Evolutionary conservation across 228 moss, liverwort and hornwort species (phyloP).

Genomic region (Sphagnum magellanicum): DNA sequence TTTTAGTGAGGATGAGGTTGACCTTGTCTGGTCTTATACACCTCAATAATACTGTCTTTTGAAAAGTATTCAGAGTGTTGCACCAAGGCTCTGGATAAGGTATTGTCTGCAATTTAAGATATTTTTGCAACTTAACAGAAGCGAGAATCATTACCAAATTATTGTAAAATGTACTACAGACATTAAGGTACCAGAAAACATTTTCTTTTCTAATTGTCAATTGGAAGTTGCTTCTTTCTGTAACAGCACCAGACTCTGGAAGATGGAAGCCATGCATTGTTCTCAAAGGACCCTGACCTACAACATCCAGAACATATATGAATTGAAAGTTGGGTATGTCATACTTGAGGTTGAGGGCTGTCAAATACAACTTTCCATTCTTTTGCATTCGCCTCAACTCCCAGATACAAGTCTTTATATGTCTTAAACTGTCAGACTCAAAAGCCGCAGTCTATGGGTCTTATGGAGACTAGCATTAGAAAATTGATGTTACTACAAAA

Average conservation of each 20-base stretch:
- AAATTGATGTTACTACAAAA: neutral
- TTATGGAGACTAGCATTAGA: no score
- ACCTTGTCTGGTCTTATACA: constrained; percentile 89
- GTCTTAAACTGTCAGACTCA: constrained; percentile 28
- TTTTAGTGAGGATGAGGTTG: neutral
- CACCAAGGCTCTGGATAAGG: constrained; percentile 55
- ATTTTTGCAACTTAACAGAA: no score
- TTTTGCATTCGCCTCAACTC: constrained; percentile 22
- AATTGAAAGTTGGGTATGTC: neutral
- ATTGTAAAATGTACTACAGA: no score
- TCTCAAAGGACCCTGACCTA: no score
- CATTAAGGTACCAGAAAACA: no score
- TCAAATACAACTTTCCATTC: constrained; percentile 62
- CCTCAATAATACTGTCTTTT: constrained; percentile 55
- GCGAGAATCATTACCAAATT: no score
- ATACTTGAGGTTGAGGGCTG: constrained; percentile 71
- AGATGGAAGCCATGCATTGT: no score
- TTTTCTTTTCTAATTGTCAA: no score
- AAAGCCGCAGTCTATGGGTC: no score
- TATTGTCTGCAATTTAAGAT: constrained; percentile 27
- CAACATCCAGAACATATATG: no score
- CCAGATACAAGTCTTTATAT: constrained; percentile 38
- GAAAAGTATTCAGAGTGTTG: constrained; percentile 29
- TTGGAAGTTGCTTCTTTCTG: no score
- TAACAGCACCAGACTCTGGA: no score